These are phyloP conservation scores for Colletotrichum sp. DNA, from an alignment of 2,329 filamentous ascomycete species.

Conservation along the genomic window DNA sequence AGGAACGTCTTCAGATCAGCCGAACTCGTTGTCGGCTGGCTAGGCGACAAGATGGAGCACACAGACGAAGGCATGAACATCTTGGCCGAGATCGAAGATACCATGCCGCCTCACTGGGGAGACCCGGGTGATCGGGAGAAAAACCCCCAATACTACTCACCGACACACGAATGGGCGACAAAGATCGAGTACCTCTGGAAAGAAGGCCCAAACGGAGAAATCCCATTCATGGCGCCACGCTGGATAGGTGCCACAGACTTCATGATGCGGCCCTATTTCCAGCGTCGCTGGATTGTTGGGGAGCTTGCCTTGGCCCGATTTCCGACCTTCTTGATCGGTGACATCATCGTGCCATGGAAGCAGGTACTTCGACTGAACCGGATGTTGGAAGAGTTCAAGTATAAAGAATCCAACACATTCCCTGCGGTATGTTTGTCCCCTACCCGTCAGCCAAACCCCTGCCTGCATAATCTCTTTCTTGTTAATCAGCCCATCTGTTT, in stretches of 20 bases:
- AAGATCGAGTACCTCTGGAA: slow-evolving; percentile 30
- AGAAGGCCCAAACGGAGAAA: slow-evolving; percentile 23
- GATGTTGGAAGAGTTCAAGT: slow-evolving; percentile 38
- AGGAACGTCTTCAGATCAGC: slow-evolving; percentile 31
- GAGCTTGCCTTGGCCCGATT: slow-evolving; percentile 38
- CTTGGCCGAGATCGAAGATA: slow-evolving; percentile 31
- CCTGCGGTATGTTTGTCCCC: slow-evolving; percentile 21
- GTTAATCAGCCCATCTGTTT: background rate
- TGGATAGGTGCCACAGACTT: slow-evolving; percentile 31
- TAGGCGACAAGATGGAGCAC: slow-evolving; percentile 31
- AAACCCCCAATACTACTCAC: slow-evolving; percentile 38
- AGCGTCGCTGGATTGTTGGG: slow-evolving; percentile 40
- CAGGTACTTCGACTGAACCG: slow-evolving; percentile 38
- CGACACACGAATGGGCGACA: slow-evolving; percentile 32
- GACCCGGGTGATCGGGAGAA: slow-evolving; percentile 35
- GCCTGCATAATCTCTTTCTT: background rate
- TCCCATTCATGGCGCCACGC: slow-evolving; percentile 24
- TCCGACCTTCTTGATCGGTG: slow-evolving; percentile 31
- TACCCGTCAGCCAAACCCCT: background rate
- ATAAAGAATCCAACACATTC: slow-evolving; percentile 34
- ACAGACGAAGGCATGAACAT: slow-evolving; percentile 29
- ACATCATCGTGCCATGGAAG: slow-evolving; percentile 39
- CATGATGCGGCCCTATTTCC: slow-evolving; percentile 35
- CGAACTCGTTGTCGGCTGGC: slow-evolving; percentile 37
- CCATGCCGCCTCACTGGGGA: slow-evolving; percentile 35